Evolutionary conservation across 2,329 filamentous ascomycete genomes (phyloP).

Genomic region (Verruconis gallopava): DNA sequence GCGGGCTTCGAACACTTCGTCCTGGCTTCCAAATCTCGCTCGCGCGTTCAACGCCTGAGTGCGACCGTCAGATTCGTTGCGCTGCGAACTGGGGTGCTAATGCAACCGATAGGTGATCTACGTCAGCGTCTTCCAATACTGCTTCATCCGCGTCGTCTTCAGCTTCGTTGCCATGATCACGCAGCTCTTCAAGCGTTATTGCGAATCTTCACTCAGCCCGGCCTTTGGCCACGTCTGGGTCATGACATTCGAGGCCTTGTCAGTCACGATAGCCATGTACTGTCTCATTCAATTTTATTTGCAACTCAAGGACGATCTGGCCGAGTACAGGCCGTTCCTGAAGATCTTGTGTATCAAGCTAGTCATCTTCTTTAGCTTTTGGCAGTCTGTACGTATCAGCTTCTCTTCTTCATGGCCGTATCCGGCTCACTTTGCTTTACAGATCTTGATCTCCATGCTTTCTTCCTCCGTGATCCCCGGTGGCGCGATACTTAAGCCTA

Average conservation of each 20-base stretch:
- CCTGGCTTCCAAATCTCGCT: too few relatives aligned
- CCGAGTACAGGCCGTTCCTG: conserved; percentile 57
- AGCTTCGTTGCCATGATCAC: conserved; percentile 65
- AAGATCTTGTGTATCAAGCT: conserved; percentile 82
- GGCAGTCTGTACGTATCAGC: conserved; percentile 46
- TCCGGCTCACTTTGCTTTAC: too few relatives aligned
- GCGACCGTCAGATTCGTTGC: too few relatives aligned
- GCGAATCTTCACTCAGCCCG: conserved; percentile 64
- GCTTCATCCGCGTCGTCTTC: conserved; percentile 66
- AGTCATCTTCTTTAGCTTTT: conserved; percentile 84
- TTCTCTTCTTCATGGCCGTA: conserved; percentile 8
- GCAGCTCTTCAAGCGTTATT: conserved; percentile 58
- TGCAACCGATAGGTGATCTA: conserved; percentile 55
- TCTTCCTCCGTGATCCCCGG: conserved; percentile 34
- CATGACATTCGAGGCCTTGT: conserved; percentile 54
- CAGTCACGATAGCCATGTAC: conserved; percentile 77
- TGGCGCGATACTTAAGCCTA: conserved; percentile 50
- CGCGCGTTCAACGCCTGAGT: too few relatives aligned
- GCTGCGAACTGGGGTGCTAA: too few relatives aligned
- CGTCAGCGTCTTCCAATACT: conserved; percentile 76
- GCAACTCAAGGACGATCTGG: conserved; percentile 57
- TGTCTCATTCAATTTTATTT: conserved; percentile 79
- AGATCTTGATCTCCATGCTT: conserved; percentile 48
- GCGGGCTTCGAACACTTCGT: too few relatives aligned
- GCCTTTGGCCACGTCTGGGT: conserved; percentile 80